A percentile compares a stretch with the other conserved stretches of the same genome.
Evolutionary conservation across 306 rosid species (phyloP).

Genomic region (Biancaea sappan): DNA sequence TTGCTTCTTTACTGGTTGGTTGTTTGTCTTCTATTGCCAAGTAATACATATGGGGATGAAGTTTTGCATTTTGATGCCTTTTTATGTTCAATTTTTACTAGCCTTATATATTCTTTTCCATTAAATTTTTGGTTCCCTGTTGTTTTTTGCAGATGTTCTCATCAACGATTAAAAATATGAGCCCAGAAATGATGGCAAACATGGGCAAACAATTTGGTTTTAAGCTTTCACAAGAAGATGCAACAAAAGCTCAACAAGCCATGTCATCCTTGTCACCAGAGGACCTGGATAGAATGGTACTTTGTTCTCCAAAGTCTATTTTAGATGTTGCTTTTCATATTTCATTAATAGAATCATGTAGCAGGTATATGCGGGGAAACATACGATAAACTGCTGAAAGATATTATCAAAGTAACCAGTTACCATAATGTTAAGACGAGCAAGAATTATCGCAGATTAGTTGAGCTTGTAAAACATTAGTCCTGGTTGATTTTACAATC

Average conservation of each 20-base stretch:
- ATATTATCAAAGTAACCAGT: not conserved
- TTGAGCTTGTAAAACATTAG: constrained; percentile 19
- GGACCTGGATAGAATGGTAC: constrained; percentile 87
- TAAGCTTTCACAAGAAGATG: constrained; percentile 83
- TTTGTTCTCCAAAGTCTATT: constrained; percentile 3
- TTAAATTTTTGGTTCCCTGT: constrained; percentile 26
- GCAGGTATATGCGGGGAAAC: not conserved
- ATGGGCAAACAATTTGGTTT: constrained; percentile 91
- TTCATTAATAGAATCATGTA: constrained; percentile 9
- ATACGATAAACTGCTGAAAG: not conserved
- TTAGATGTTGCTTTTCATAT: not conserved
- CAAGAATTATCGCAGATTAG: not conserved
- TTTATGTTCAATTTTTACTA: constrained; percentile 3
- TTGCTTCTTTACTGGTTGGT: not conserved
- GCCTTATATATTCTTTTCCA: not conserved
- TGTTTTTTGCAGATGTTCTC: constrained; percentile 74
- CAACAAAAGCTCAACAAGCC: constrained; percentile 79
- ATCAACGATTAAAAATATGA: constrained; percentile 88
- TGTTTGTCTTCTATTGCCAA: not conserved
- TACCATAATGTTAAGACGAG: not conserved
- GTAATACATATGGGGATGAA: not conserved
- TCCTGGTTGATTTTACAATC: not conserved
- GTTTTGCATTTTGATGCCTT: not conserved
- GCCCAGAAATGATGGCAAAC: constrained; percentile 93
- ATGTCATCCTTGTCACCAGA: constrained; percentile 84